Evolutionary conservation across 805 yeast genomes (phyloP), one percentile per base, ranked within the genome.

Genomic region (Helenozyma baotianmanensis): DNA sequence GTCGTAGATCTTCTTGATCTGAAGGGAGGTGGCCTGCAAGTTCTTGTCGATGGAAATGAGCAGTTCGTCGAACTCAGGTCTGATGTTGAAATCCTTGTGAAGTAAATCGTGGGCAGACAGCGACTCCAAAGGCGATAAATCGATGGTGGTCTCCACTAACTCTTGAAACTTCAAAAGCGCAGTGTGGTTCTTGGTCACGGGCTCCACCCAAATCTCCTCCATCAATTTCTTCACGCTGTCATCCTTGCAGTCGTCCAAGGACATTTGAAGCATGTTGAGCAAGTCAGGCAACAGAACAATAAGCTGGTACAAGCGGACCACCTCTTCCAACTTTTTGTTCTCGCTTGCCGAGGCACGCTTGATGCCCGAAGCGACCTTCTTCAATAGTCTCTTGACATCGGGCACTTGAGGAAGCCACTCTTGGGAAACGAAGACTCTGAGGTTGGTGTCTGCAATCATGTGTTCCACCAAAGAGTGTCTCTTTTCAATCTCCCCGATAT

Each of bases 101-200:
- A 62, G 47, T 12, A 54, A 47, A 19, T 54, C 54, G 36, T 51
- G 48, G 2, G 58, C 53, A 6, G 59, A 51, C n/a, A 52, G 33
- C 27, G 80, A 71, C 28, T 84, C 89, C 37, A 87, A 68, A 2
- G 95, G 88, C 14, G 82, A 76, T 29, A 92, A 65, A 53, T 92
- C 98, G 16, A 92, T 80, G 0, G 97, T 89, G 2, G 95, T 82
- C 56, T 92, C 97, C 8, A 92, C 89, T 53, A 92, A 68, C 52
- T 87, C 95, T 54, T 83, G 82, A 25, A 82, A 73, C 45, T 84
- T 87, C 12, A 60, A 53, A 31, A 92, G 64, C 2, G 82, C 74
- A 3, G 54, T 58, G 23, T 70, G 60, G 32, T 69, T 61, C 17
- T 70, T 68, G 11, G 58, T 48, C 13, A 90, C 51, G 1, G 85